Percentiles rank a stretch among this genome's conserved stretches.
Conservation (phyloP, 495 filamentous ascomycete genomes). For the Chaetomidium leptoderma region DNA sequence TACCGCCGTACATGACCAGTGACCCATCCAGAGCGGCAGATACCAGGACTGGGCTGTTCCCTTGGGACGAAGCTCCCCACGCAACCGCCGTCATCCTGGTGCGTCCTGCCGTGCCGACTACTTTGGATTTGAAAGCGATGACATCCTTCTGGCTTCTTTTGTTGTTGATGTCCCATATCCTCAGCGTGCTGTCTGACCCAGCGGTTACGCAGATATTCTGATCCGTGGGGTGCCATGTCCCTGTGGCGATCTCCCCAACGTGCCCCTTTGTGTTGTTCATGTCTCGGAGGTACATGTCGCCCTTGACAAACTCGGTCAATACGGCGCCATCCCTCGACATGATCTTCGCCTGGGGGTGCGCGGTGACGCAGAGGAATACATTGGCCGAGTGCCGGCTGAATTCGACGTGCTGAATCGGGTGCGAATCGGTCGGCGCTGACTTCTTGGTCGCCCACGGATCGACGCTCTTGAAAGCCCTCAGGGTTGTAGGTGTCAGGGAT, state of each 20-base stretch:
- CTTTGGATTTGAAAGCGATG: conserved; percentile 88
- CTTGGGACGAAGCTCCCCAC: conserved; percentile 77
- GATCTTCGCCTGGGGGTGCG: conserved; percentile 83
- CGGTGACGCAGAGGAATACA: conserved; percentile 79
- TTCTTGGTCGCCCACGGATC: conserved; percentile 77
- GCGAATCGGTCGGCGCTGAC: conserved; percentile 68
- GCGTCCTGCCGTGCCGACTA: conserved; percentile 78
- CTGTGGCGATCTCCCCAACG: conserved; percentile 80
- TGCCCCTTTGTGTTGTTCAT: conserved; percentile 97
- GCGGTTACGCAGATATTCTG: conserved; percentile 80
- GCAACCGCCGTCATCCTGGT: conserved; percentile 89
- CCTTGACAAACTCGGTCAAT: conserved; percentile 83
- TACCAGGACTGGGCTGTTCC: conserved; percentile 73
- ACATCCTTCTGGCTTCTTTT: conserved; percentile 85
- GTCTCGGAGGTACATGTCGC: conserved; percentile 96
- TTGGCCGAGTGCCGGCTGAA: conserved; percentile 83
- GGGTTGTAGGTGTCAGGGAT: conserved; percentile 89
- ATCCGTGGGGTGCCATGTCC: conserved; percentile 83
- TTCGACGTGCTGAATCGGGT: conserved; percentile 76
- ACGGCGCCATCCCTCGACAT: conserved; percentile 83
- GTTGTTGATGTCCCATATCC: conserved; percentile 94
- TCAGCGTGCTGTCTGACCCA: conserved; percentile 85
- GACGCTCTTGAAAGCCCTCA: conserved; percentile 86
- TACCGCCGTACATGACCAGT: conserved; percentile 85
- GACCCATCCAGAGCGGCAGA: conserved; percentile 87